phyloP scores from a whole-genome alignment of 1,284 basidiomycete genomes.

The Pholiota adiposa region DNA sequence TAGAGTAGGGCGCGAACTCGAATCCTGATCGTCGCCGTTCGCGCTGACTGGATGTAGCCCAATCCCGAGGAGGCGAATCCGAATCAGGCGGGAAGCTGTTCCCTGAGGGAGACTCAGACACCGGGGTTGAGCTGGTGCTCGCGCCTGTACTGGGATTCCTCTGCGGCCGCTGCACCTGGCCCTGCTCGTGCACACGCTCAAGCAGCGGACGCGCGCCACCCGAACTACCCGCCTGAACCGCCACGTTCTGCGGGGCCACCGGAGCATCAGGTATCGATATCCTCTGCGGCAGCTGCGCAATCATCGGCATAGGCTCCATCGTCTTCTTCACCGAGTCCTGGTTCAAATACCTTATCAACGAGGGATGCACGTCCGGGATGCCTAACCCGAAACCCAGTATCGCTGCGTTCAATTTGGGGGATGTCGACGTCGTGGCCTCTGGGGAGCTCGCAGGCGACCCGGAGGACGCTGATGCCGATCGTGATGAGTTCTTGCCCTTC shows the following conservation, averaged over 20 bases:
- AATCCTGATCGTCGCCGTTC: slow-evolving; percentile 2
- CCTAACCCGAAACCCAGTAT: slow-evolving; percentile 13
- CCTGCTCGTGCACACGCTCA: background rate
- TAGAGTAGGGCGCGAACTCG: slow-evolving; percentile 7
- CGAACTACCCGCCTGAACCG: background rate
- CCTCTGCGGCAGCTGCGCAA: background rate
- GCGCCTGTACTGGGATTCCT: background rate
- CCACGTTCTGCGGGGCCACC: background rate
- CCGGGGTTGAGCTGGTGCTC: background rate
- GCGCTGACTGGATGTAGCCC: slow-evolving; percentile 1
- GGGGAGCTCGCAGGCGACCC: slow-evolving; percentile 1
- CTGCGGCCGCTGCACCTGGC: background rate
- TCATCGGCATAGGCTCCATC: slow-evolving; percentile 5
- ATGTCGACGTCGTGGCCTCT: slow-evolving; percentile 2
- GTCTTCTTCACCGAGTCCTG: slow-evolving; percentile 27
- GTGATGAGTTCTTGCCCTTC: slow-evolving; percentile 18
- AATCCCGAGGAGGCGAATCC: slow-evolving; percentile 5
- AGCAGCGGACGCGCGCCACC: background rate
- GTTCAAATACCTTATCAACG: slow-evolving; percentile 34
- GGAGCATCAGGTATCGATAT: slow-evolving; percentile 7
- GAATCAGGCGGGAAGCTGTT: background rate
- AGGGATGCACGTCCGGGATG: slow-evolving; percentile 33
- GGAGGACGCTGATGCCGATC: slow-evolving; percentile 13
- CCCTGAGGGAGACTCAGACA: background rate
- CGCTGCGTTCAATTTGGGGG: slow-evolving; percentile 9